Percentiles rank a stretch among this genome's conserved stretches.
phyloP scores from a whole-genome alignment of 305 asterid genomes.

The Fraxinus xanthoxyloides region DNA sequence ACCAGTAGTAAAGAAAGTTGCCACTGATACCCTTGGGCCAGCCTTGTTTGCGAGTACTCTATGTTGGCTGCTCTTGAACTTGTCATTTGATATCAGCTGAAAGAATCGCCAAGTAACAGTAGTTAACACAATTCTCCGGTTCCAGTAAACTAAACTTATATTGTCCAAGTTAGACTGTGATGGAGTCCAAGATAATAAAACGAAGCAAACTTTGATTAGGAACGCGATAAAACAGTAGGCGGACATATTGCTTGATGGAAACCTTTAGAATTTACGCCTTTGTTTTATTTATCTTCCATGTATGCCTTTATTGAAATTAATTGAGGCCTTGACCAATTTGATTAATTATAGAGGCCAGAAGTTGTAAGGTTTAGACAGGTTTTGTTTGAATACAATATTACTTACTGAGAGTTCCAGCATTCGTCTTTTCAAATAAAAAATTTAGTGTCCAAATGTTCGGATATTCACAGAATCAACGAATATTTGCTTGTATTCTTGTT shows the following conservation, averaged over 20 bases:
- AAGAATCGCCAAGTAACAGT: background rate
- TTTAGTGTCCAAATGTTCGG: background rate
- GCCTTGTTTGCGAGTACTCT: slow-evolving; percentile 45
- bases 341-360: background rate
- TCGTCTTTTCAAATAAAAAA: background rate
- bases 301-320: background rate
- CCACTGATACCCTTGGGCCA: slow-evolving; percentile 61
- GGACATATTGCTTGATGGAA: background rate
- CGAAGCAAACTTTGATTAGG: background rate
- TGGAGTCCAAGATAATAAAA: background rate
- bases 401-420: background rate
- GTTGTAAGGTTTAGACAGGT: background rate
- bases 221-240: background rate
- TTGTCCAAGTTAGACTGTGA: background rate
- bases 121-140: background rate
- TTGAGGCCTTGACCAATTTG: background rate
- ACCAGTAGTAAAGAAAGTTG: slow-evolving; percentile 59
- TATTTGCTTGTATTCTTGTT: too few relatives aligned
- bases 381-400: background rate
- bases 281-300: background rate
- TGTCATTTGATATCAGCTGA: slow-evolving; percentile 47
- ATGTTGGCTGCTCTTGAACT: slow-evolving; percentile 55
- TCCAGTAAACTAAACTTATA: background rate
- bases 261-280: background rate
- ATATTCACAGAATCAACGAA: too few relatives aligned